Conservation (phyloP, 768 basidiomycete genomes). For the Amanita exitialis region DNA sequence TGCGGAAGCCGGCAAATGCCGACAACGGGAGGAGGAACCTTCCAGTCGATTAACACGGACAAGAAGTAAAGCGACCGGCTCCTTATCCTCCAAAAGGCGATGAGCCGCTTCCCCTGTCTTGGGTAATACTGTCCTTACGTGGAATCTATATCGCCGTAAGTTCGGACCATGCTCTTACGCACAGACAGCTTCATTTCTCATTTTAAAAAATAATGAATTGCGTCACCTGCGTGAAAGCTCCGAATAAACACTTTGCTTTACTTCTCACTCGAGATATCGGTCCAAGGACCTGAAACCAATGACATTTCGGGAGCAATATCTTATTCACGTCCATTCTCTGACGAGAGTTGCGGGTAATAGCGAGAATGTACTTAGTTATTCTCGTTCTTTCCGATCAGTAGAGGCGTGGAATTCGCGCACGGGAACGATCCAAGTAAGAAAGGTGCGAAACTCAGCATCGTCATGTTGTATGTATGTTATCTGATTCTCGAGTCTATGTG, state of each 20-base stretch:
- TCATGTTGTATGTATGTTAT: too few species aligned
- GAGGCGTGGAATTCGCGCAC: neutral
- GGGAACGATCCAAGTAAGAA: too few species aligned
- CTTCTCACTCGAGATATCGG: neutral
- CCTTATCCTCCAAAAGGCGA: neutral
- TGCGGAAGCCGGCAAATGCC: slow-evolving; percentile 21
- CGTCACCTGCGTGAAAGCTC: neutral
- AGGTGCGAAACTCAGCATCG: too few species aligned
- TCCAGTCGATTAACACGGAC: slow-evolving; percentile 15
- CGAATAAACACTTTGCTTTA: neutral
- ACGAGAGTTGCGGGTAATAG: neutral
- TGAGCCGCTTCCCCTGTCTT: neutral
- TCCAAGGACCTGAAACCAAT: neutral
- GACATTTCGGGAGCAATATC: neutral
- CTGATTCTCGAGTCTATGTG: too few species aligned
- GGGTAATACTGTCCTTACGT: neutral
- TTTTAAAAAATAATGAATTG: neutral
- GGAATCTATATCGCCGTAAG: neutral
- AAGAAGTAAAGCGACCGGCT: slow-evolving; percentile 10
- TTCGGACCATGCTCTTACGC: neutral
- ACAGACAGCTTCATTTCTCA: neutral
- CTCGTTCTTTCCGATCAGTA: neutral
- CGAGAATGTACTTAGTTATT: neutral
- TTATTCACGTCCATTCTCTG: neutral
- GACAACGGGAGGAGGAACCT: slow-evolving; percentile 24